Percentiles rank a stretch among this genome's conserved stretches.
phyloP scores from a whole-genome alignment of 164 flowering plant genomes.

The Macadamia tetraphylla region DNA sequence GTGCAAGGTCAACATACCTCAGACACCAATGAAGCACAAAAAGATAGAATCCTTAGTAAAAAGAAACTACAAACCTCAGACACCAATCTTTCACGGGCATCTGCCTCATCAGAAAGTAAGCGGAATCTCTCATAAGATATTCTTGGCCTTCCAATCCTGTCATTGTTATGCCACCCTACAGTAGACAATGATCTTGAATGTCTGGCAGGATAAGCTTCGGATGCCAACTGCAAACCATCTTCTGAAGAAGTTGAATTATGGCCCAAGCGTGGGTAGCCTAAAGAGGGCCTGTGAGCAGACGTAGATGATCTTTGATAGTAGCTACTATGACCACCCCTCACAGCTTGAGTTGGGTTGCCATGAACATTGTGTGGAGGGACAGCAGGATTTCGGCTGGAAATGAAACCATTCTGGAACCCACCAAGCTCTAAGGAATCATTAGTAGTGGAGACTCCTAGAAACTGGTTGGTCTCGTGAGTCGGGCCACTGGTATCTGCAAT shows the following conservation, averaged over 20 bases:
- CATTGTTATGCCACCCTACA: conserved; percentile 40
- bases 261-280: conserved; percentile 31
- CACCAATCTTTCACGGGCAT: conserved; percentile 29
- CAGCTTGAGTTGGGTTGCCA: conserved; percentile 24
- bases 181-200: conserved; percentile 35
- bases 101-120: conserved; percentile 23
- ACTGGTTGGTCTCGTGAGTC: conserved; percentile 25
- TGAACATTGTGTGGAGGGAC: conserved; percentile 28
- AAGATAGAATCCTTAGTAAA: not conserved
- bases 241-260: conserved; percentile 26
- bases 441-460: conserved; percentile 22
- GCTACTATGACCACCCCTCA: conserved; percentile 37
- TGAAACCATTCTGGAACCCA: conserved; percentile 26
- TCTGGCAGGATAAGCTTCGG: conserved; percentile 40
- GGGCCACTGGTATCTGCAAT: conserved; percentile 31
- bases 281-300: conserved; percentile 33
- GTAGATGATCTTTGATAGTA: conserved; percentile 32
- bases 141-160: conserved; percentile 42
- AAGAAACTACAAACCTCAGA: conserved; percentile 37
- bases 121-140: conserved; percentile 36
- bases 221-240: conserved; percentile 27
- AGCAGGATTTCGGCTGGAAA: conserved; percentile 24
- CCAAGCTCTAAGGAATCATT: conserved; percentile 27
- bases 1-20: no score
- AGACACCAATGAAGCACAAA: not conserved